These are phyloP conservation scores for Orbilia blumenaviensis DNA, from an alignment of 2,329 filamentous ascomycete species.

Conservation along the genomic window DNA sequence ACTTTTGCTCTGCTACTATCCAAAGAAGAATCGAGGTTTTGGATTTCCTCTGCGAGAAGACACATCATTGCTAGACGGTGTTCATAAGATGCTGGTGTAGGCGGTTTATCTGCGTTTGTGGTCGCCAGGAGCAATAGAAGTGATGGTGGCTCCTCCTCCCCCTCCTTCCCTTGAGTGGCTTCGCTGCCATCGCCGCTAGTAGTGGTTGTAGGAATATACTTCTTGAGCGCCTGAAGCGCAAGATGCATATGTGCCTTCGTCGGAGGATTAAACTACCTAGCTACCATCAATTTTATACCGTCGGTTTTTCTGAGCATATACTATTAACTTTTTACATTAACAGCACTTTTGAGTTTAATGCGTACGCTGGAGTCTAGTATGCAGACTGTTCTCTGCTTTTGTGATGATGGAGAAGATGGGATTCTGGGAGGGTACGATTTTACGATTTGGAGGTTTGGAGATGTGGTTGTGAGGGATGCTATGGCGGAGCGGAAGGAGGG, in stretches of 20 bases:
- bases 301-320: too few species aligned
- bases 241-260: conserved; percentile 51
- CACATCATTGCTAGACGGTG: conserved; percentile 52
- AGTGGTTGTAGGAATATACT: not conserved
- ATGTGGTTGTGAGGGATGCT: not conserved
- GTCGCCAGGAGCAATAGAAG: conserved; percentile 44
- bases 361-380: conserved; percentile 48
- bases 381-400: conserved; percentile 28
- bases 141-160: not conserved
- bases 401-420: not conserved
- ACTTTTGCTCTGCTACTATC: not conserved
- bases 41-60: conserved; percentile 45
- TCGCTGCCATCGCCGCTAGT: not conserved
- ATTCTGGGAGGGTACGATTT: conserved; percentile 20
- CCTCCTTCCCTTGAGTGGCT: not conserved
- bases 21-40: not conserved
- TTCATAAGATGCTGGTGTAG: conserved; percentile 27
- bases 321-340: too few species aligned
- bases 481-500: conserved; percentile 30
- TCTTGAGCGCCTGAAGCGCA: conserved; percentile 19
- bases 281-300: too few species aligned
- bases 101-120: conserved; percentile 44
- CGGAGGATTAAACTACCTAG: conserved; percentile 50
- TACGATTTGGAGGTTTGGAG: not conserved
- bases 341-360: too few species aligned